phyloP scores from a whole-genome alignment of 768 basidiomycete genomes.

The Suillus clintonianus region DNA sequence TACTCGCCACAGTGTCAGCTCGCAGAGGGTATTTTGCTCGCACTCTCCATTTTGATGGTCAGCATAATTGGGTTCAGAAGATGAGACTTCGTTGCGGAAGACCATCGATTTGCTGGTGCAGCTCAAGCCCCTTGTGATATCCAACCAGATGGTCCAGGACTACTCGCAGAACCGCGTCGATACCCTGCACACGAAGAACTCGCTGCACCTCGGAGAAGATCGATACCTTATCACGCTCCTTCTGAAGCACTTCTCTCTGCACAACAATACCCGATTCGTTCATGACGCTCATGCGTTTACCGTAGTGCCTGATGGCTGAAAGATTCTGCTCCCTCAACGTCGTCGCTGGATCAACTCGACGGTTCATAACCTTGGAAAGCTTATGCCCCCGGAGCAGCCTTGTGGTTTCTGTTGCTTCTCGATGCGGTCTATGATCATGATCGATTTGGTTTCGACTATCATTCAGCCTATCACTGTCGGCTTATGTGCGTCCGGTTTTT shows the following conservation, averaged over 20 bases:
- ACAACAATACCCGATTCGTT: slow-evolving; percentile 96
- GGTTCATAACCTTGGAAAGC: slow-evolving; percentile 92
- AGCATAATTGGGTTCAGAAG: slow-evolving; percentile 93
- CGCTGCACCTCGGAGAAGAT: slow-evolving; percentile 97
- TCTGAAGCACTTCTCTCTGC: slow-evolving; percentile 91
- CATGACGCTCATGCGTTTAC: slow-evolving; percentile 94
- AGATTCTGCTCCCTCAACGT: slow-evolving; percentile 90
- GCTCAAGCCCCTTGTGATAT: slow-evolving; percentile 90
- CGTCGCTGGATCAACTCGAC: slow-evolving; percentile 99
- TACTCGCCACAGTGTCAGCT: slow-evolving; percentile 91
- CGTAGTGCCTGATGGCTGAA: slow-evolving; percentile 95
- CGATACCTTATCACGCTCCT: slow-evolving; percentile 95
- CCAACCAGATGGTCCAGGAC: slow-evolving; percentile 86
- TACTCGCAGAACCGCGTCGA: slow-evolving; percentile 97
- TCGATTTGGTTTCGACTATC: slow-evolving; percentile 88
- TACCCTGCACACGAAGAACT: slow-evolving; percentile 98
- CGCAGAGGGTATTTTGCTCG: slow-evolving; percentile 88
- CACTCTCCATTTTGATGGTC: slow-evolving; percentile 89
- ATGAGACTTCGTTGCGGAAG: slow-evolving; percentile 76
- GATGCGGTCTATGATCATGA: slow-evolving; percentile 97
- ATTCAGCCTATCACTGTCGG: slow-evolving; percentile 86
- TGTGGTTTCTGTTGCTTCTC: slow-evolving; percentile 99
- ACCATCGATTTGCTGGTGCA: slow-evolving; percentile 95
- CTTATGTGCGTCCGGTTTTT: slow-evolving; percentile 67
- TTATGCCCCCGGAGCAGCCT: slow-evolving; percentile 87